Base-by-base conservation (phyloP, 306 rosid species). In the Glycine tomentella region DNA sequence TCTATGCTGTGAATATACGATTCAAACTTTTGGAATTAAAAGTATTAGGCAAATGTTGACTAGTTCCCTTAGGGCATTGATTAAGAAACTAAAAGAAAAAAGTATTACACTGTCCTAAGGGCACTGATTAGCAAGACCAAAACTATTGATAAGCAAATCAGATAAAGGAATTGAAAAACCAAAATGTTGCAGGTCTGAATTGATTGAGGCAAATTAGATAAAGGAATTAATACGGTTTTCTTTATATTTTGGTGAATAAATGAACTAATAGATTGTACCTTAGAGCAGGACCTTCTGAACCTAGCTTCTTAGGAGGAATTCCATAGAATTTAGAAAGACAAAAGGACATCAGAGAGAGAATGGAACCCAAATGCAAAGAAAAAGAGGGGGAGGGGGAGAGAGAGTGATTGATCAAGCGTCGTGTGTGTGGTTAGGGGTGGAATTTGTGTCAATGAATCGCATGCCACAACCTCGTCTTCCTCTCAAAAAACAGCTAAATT, bases 371-470 rank as follows among this genome's bases (percentile, higher is more conserved):
- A 34, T 6, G 44, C 69, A 36, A 34, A 63, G 69, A 34, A 34
- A 34, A n/a, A 1, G 36, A 63, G 13, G 13, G 33, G 15, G 13
- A 2, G 42, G 42, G 67, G 42, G 20, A 25, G 17, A 13, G 46
- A 63, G 10, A 6, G 3, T 34, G 45, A 63, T 16, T 14, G 63
- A 17, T 16, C 9, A 0, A 56, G 9, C 25, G 0, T 56, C 33
- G 9, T 53, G 58, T 53, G 58, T 17, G 3, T n/a, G 66, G 40
- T 61, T 40, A n/a, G 4, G 44, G 68, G 44, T 62, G 68, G 13
- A 61, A 20, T 61, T 61, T 61, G 66, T 25, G 66, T 61, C 42
- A 2, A 61, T 61, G 68, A 64, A 64, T 64, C 10, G 49, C 20
- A 64, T 36, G 48, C 48, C 46, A 36, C 70, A 42, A 64, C 70